Evolutionary conservation across 2,329 filamentous ascomycete genomes (phyloP).

Genomic region (Ceratocystiopsis sp.): DNA sequence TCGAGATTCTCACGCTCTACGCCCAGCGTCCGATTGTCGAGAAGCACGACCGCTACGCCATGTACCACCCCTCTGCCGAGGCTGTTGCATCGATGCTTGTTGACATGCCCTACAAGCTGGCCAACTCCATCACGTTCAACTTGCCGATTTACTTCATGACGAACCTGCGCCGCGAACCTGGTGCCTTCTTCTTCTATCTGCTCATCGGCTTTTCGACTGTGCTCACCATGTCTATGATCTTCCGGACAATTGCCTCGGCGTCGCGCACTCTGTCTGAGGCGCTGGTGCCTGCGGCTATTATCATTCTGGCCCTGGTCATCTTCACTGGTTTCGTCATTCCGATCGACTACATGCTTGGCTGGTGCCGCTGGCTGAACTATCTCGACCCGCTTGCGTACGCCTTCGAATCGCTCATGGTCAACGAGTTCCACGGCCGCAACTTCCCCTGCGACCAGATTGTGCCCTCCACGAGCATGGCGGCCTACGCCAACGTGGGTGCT

Average conservation of each 20-base stretch:
- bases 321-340: slow-evolving; percentile 54
- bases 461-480: slow-evolving; percentile 19
- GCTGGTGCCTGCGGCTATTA: slow-evolving; percentile 40
- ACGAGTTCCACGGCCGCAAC: slow-evolving; percentile 55
- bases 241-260: slow-evolving; percentile 62
- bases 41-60: slow-evolving; percentile 70
- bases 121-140: slow-evolving; percentile 64
- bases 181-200: slow-evolving; percentile 72
- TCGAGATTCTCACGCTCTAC: slow-evolving; percentile 77
- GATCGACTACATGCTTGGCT: slow-evolving; percentile 54
- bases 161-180: slow-evolving; percentile 55
- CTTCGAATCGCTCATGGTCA: slow-evolving; percentile 67
- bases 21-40: slow-evolving; percentile 83
- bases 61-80: slow-evolving; percentile 82
- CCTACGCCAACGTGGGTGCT: slow-evolving; percentile 19
- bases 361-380: slow-evolving; percentile 74
- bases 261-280: slow-evolving; percentile 54
- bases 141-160: slow-evolving; percentile 75
- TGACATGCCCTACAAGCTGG: slow-evolving; percentile 69
- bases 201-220: slow-evolving; percentile 59
- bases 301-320: slow-evolving; percentile 50
- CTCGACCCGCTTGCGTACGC: slow-evolving; percentile 64
- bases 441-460: slow-evolving; percentile 36
- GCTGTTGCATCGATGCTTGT: slow-evolving; percentile 74
- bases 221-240: slow-evolving; percentile 71